Evolutionary conservation across 352 stramenopile species (phyloP), one percentile per base, ranked within the genome.

Genomic region (Aphanomyces invadans): DNA sequence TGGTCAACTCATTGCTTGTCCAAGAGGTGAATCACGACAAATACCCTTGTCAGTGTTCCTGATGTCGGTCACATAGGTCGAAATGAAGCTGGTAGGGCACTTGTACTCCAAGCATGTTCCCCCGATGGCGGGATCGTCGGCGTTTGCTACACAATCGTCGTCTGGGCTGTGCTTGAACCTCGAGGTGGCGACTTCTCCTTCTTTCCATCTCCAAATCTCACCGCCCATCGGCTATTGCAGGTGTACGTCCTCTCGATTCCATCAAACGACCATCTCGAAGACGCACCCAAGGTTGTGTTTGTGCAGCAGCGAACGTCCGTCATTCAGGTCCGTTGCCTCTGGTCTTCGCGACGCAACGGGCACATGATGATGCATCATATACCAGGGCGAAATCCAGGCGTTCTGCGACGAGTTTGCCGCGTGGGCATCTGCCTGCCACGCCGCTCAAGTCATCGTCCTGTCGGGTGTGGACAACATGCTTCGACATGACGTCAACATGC

Each of bases 401-500:
- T 93, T 91, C 51, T 70, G 68, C 11, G 32, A 61, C 15, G 82
- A 93, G 23, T 63, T 93, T 29, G 78, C 79, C 19, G 68, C 77
- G 0, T 93, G 84, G 84, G 77, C 79, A 0, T 42, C 61, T 1
- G 51, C 23, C 25, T 76, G 66, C 38, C 77, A 83, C 5, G 78
- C 84, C 19, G 56, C 75, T 17, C 76, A 72, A 28, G 59, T 93
- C 15, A 75, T 80, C 28, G 72, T 90, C 12, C 67, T 91, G 4
- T 74, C 78, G 53, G 84, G 84, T 19, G 83, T 73, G 28, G 83
- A 93, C 56, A 81, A 91, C 64, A 93, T 93, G 84, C 73, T 93
- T 23, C 82, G 81, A 42, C 81, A 90, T 44, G 82, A 92, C 56
- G 61, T 65, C 49, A 86, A 89, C 70, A 90, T 89, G 81, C 79